These are phyloP conservation scores for Phytophthora constricta DNA, from an alignment of 352 stramenopile species.

Conservation along the genomic window DNA sequence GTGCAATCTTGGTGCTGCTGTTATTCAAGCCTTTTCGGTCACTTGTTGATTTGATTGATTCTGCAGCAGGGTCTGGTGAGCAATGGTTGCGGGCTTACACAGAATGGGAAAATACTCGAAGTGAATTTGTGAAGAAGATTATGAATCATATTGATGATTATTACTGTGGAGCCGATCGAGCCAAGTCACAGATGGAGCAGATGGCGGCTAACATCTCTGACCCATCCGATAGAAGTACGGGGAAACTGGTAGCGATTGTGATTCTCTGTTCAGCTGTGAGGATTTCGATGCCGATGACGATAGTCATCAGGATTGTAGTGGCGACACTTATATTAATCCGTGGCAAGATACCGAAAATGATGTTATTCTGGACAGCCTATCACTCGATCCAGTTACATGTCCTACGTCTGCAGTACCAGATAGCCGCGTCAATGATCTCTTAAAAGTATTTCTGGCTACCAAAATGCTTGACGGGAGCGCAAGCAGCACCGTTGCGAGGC, in stretches of 20 bases:
- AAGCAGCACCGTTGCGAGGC: too few relatives aligned
- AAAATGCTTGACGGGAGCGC: too few relatives aligned
- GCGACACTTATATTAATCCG: neutral
- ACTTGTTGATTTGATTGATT: neutral
- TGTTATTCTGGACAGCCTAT: too few relatives aligned
- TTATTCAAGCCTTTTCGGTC: conserved; percentile 1
- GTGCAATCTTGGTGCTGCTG: neutral
- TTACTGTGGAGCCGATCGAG: neutral
- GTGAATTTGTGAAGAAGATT: neutral
- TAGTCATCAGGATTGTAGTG: neutral
- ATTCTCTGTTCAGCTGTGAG: neutral
- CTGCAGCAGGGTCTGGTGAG: neutral
- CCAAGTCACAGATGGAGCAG: neutral
- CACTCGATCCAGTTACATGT: too few relatives aligned
- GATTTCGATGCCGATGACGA: neutral
- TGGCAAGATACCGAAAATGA: too few relatives aligned
- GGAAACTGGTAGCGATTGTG: neutral
- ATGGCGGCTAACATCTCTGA: neutral
- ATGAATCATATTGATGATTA: conserved; percentile 7
- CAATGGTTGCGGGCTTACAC: neutral
- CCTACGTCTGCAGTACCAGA: too few relatives aligned
- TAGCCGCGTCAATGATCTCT: too few relatives aligned
- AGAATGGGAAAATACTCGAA: neutral
- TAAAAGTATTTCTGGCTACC: too few relatives aligned
- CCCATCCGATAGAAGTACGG: neutral